Conservation (phyloP, 2,329 filamentous ascomycete genomes). For the Trichoderma gracile region DNA sequence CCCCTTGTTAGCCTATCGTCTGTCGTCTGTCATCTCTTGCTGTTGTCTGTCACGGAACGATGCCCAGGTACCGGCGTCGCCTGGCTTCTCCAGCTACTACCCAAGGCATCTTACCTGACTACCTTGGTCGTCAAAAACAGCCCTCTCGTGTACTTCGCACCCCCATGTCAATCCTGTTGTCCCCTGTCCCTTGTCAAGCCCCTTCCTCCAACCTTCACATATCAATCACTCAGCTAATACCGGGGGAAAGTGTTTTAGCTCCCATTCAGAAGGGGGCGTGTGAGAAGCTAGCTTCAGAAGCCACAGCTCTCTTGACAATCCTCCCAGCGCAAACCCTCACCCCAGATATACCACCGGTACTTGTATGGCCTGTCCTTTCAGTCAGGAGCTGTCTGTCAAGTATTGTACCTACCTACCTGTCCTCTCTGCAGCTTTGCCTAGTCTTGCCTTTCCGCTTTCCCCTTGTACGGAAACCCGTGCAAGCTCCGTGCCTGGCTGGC, state of each 20-base stretch:
- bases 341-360: neutral
- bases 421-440: neutral
- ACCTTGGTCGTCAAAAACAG: no score
- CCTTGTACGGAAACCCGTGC: neutral
- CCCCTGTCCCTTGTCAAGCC: neutral
- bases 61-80: no score
- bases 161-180: neutral
- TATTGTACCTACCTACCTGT: neutral
- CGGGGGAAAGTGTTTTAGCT: slow-evolving; percentile 15
- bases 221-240: slow-evolving; percentile 17
- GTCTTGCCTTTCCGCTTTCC: neutral
- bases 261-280: slow-evolving; percentile 14
- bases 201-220: slow-evolving; percentile 5
- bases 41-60: neutral
- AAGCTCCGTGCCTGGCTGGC: neutral
- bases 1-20: neutral
- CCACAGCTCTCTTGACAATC: neutral
- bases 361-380: neutral
- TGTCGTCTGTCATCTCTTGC: neutral
- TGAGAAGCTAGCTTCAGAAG: neutral
- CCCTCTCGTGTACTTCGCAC: neutral
- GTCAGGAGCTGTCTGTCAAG: neutral
- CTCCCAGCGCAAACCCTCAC: neutral
- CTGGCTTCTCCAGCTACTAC: no score
- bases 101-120: no score